phyloP scores from a whole-genome alignment of 768 basidiomycete species.

The Naematelia aurantialba region DNA sequence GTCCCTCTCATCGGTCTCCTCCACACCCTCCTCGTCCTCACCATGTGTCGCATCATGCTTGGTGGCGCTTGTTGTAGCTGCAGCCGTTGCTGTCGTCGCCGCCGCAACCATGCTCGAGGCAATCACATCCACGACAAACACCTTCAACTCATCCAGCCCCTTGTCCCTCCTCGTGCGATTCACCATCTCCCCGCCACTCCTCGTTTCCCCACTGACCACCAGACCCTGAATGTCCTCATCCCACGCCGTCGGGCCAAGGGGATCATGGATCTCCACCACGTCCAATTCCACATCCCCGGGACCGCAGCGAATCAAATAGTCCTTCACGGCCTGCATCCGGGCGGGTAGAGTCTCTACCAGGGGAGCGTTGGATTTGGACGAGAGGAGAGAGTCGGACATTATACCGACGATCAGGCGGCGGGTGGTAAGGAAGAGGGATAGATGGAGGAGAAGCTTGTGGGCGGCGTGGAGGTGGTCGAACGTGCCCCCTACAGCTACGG shows the following conservation, averaged over 20 bases:
- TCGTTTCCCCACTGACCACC: constrained; percentile 85
- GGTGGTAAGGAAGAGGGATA: constrained; percentile 76
- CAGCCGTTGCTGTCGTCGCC: too few relatives aligned
- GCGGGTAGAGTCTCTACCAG: constrained; percentile 27
- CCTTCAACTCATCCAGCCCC: constrained; percentile 60
- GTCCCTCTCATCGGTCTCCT: not conserved
- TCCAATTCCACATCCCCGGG: constrained; percentile 47
- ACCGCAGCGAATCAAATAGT: constrained; percentile 57
- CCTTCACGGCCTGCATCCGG: constrained; percentile 61
- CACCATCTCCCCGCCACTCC: constrained; percentile 56
- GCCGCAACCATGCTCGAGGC: too few relatives aligned
- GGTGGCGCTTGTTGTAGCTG: not conserved
- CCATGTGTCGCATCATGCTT: not conserved
- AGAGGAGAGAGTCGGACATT: constrained; percentile 32
- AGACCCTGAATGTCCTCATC: constrained; percentile 86
- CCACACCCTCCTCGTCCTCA: not conserved
- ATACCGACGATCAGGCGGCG: constrained; percentile 85
- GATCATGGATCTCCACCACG: constrained; percentile 71
- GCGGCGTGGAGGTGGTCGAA: constrained; percentile 98
- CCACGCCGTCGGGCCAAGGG: constrained; percentile 84
- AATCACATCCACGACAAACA: constrained; percentile 85
- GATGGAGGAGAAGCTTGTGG: constrained; percentile 92
- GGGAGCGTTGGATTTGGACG: constrained; percentile 28
- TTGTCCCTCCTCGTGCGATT: constrained; percentile 58
- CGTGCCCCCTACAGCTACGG: constrained; percentile 77